These are phyloP conservation scores for Neurospora discreta DNA, from an alignment of 495 filamentous ascomycete species.

Conservation along the genomic window DNA sequence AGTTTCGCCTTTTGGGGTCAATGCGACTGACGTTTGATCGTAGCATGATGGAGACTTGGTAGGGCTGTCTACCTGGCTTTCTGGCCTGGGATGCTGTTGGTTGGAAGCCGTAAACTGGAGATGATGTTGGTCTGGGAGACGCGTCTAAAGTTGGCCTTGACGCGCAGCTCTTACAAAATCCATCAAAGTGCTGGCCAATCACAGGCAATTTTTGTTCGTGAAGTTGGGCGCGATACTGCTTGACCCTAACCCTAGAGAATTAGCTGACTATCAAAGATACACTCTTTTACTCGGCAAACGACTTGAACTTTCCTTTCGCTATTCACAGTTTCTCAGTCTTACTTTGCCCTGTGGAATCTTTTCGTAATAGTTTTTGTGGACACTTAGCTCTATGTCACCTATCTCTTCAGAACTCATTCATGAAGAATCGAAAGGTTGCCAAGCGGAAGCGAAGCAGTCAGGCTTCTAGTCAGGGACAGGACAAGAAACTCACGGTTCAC, in stretches of 20 bases:
- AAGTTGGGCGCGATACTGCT: not conserved
- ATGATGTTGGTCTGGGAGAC: not conserved
- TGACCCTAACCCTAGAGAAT: not conserved
- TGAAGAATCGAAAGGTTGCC: not conserved
- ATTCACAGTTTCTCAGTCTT: no score
- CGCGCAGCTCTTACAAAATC: not conserved
- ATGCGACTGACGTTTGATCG: constrained; percentile 61
- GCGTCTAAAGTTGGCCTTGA: not conserved
- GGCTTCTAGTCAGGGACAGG: not conserved
- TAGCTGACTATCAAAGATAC: no score
- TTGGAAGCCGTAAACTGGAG: not conserved
- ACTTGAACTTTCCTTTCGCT: no score
- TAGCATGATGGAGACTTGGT: constrained; percentile 47
- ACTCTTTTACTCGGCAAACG: no score
- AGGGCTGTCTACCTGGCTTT: not conserved
- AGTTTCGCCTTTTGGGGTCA: constrained; percentile 66
- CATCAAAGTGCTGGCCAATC: not conserved
- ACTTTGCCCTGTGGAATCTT: no score
- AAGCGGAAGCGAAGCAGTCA: not conserved
- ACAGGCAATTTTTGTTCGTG: not conserved
- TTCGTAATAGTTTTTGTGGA: no score
- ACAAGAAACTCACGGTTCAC: not conserved
- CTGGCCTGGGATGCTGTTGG: not conserved
- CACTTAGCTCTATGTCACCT: no score
- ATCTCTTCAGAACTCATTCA: not conserved